Evolutionary conservation across 331 rosid species (phyloP).

Genomic region (Phaseolus coccineus): DNA sequence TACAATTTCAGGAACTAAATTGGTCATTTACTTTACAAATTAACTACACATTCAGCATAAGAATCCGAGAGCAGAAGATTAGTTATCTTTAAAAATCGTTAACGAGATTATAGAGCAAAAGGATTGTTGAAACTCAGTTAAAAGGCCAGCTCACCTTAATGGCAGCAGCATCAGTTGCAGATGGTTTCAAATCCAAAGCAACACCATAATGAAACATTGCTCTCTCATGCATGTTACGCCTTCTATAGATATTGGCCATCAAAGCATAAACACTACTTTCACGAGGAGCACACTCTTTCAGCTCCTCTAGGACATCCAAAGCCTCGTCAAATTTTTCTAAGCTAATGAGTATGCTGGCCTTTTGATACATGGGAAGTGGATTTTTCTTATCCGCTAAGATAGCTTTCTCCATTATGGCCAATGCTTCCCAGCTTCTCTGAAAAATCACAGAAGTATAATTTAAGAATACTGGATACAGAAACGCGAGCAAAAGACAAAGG

Average conservation of each 20-base stretch:
- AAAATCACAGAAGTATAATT: slow-evolving; percentile 40
- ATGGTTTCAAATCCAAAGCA: slow-evolving; percentile 97
- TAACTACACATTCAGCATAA: slow-evolving; percentile 15
- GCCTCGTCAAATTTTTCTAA: slow-evolving; percentile 82
- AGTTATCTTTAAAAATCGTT: slow-evolving; percentile 3
- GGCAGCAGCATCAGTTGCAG: slow-evolving; percentile 86
- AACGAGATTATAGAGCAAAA: background rate
- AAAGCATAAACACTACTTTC: slow-evolving; percentile 95
- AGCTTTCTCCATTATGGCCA: slow-evolving; percentile 88
- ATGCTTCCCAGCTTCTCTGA: slow-evolving; percentile 86
- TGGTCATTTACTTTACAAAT: too few relatives aligned
- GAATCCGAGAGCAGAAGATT: background rate
- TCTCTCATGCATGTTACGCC: slow-evolving; percentile 80
- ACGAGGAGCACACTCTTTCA: slow-evolving; percentile 83
- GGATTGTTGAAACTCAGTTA: background rate
- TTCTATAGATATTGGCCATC: slow-evolving; percentile 89
- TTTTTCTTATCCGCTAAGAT: slow-evolving; percentile 89
- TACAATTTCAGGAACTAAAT: too few relatives aligned
- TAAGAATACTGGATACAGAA: slow-evolving; percentile 36
- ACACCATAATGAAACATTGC: slow-evolving; percentile 96
- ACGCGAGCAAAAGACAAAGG: slow-evolving; percentile 2
- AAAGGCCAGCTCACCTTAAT: slow-evolving; percentile 73
- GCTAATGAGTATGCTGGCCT: slow-evolving; percentile 85
- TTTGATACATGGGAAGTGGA: slow-evolving; percentile 96
- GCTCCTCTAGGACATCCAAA: slow-evolving; percentile 81